Conservation (phyloP, 306 rosid species). For the Vigna radiata region DNA sequence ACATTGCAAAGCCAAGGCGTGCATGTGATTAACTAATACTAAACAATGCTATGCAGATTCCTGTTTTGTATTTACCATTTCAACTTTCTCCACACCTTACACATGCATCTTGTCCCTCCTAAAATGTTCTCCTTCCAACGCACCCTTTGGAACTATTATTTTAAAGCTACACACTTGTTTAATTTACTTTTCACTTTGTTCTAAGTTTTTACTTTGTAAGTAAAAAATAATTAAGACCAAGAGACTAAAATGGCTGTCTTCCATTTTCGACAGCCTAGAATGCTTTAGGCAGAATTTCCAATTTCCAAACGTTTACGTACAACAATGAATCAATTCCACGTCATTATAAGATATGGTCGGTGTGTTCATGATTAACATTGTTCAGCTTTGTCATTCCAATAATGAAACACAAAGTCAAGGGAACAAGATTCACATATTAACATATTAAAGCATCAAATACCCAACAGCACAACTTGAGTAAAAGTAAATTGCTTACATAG, state of each 20-base stretch:
- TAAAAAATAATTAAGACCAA: too few species aligned
- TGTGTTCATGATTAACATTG: slow-evolving; percentile 24
- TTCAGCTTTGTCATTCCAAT: slow-evolving; percentile 17
- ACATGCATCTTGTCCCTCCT: slow-evolving; percentile 24
- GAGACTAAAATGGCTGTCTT: not conserved
- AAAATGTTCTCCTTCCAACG: not conserved
- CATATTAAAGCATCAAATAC: not conserved
- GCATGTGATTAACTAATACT: slow-evolving; percentile 45
- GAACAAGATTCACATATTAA: not conserved
- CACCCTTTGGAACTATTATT: not conserved
- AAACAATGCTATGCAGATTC: slow-evolving; percentile 15
- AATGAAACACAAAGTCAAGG: slow-evolving; percentile 6
- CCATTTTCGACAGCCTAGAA: not conserved
- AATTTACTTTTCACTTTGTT: not conserved
- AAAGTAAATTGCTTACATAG: not conserved
- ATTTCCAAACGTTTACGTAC: not conserved
- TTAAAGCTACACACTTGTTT: not conserved
- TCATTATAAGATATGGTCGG: slow-evolving; percentile 43
- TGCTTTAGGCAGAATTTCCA: not conserved
- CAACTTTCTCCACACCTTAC: slow-evolving; percentile 17
- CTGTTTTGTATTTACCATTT: slow-evolving; percentile 28
- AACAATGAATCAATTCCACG: not conserved
- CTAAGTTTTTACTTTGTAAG: too few species aligned
- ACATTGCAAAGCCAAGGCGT: slow-evolving; percentile 17
- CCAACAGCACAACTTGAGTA: not conserved